These are phyloP conservation scores for Quercus agrifolia DNA, from an alignment of 306 rosid species.

Conservation along the genomic window DNA sequence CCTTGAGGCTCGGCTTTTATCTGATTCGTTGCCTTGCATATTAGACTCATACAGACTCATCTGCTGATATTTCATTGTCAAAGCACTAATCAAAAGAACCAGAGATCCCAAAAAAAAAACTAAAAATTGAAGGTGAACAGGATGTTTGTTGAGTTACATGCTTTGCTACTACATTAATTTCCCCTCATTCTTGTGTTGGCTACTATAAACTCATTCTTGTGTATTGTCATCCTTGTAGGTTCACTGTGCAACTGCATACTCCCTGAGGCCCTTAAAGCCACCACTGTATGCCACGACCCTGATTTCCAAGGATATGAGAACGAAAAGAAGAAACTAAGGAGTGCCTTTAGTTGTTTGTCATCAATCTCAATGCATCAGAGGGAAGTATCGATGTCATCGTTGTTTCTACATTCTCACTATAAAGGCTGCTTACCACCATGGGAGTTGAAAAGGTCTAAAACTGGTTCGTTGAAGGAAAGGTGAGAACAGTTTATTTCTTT, in stretches of 20 bases:
- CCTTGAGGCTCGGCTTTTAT: neutral
- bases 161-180: neutral
- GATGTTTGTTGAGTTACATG: neutral
- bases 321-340: slow-evolving; percentile 69
- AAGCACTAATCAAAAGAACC: neutral
- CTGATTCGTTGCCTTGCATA: neutral
- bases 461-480: slow-evolving; percentile 52
- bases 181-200: neutral
- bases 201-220: neutral
- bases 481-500: slow-evolving; percentile 28
- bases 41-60: neutral
- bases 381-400: slow-evolving; percentile 83
- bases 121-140: neutral
- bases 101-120: neutral
- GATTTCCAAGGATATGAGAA: slow-evolving; percentile 47
- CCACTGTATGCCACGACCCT: slow-evolving; percentile 55
- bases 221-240: slow-evolving; percentile 47
- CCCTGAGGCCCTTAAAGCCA: slow-evolving; percentile 73
- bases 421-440: slow-evolving; percentile 93
- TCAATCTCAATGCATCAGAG: slow-evolving; percentile 72
- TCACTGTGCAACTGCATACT: slow-evolving; percentile 82
- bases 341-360: slow-evolving; percentile 68
- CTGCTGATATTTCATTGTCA: neutral
- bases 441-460: slow-evolving; percentile 66
- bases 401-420: slow-evolving; percentile 85